Conservation (phyloP, 257 asterid genomes). For the Lantana camara region DNA sequence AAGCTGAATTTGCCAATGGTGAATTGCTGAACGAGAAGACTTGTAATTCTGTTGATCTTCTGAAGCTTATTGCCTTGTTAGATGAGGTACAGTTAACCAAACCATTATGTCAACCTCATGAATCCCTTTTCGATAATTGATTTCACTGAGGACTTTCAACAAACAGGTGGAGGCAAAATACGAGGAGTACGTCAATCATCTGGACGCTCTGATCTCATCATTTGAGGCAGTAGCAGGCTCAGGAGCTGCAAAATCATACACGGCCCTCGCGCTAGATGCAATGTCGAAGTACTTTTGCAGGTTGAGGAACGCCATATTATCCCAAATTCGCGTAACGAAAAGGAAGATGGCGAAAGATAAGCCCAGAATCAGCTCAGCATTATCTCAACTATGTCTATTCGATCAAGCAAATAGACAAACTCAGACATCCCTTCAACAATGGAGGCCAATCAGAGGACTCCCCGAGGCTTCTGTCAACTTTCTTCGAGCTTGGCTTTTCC, state of each 20-base stretch:
- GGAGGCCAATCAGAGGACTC: neutral
- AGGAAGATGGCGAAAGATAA: neutral
- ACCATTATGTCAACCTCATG: neutral
- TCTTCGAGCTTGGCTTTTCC: slow-evolving; percentile 1
- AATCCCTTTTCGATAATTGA: too few species aligned
- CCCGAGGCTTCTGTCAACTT: neutral
- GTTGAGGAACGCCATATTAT: neutral
- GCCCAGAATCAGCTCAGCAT: neutral
- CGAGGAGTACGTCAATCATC: neutral
- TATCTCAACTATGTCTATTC: neutral
- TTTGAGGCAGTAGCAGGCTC: neutral
- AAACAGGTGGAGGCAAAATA: neutral
- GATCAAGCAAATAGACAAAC: neutral
- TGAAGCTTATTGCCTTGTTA: neutral
- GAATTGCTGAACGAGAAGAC: neutral
- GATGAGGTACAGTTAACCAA: neutral
- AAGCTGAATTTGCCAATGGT: neutral
- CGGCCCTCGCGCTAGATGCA: neutral
- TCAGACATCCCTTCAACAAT: neutral
- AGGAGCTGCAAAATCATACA: neutral
- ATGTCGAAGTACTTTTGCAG: neutral
- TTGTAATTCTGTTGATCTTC: neutral
- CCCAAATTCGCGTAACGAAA: neutral
- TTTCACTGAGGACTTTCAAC: neutral
- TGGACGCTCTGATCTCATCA: neutral